These are phyloP conservation scores for Cladophialophora bantiana DNA, from an alignment of 2,329 filamentous ascomycete species.

Conservation along the genomic window DNA sequence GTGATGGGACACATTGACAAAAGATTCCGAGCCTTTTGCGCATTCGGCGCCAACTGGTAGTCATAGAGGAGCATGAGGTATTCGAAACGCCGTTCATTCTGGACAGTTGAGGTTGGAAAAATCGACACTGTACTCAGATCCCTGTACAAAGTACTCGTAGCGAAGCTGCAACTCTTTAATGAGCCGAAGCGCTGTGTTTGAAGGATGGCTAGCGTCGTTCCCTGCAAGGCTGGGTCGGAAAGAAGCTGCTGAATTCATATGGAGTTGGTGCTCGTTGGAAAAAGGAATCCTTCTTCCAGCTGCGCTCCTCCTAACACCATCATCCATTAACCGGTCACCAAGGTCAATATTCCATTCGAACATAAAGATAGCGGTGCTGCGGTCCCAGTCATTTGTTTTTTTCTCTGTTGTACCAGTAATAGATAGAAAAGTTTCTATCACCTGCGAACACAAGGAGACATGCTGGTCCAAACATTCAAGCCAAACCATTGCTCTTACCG, in stretches of 20 bases:
- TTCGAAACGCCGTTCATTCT: conserved; percentile 17
- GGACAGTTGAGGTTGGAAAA: not conserved
- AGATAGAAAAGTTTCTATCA: too few relatives aligned
- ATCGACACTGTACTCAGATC: not conserved
- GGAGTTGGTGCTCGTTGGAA: not conserved
- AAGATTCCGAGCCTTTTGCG: conserved; percentile 21
- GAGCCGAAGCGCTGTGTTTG: not conserved
- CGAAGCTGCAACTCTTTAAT: not conserved
- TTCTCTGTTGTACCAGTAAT: too few relatives aligned
- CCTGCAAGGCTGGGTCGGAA: not conserved
- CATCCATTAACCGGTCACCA: too few relatives aligned
- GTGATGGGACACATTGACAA: conserved; percentile 18
- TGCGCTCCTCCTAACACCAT: not conserved
- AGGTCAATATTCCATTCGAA: not conserved
- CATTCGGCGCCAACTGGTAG: conserved; percentile 28
- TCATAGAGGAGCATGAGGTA: conserved; percentile 19
- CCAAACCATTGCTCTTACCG: too few relatives aligned
- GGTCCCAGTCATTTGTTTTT: too few relatives aligned
- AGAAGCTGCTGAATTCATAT: not conserved
- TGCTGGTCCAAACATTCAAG: too few relatives aligned
- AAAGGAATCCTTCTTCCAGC: not conserved
- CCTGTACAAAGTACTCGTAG: not conserved
- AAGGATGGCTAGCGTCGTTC: not conserved
- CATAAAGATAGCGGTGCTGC: not conserved
- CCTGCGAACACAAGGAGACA: too few relatives aligned